A percentile compares a stretch with the other conserved stretches of the same genome.
These are phyloP conservation scores for Clitocybe nebularis DNA, from an alignment of 1,284 basidiomycete genomes.

Conservation along the genomic window DNA sequence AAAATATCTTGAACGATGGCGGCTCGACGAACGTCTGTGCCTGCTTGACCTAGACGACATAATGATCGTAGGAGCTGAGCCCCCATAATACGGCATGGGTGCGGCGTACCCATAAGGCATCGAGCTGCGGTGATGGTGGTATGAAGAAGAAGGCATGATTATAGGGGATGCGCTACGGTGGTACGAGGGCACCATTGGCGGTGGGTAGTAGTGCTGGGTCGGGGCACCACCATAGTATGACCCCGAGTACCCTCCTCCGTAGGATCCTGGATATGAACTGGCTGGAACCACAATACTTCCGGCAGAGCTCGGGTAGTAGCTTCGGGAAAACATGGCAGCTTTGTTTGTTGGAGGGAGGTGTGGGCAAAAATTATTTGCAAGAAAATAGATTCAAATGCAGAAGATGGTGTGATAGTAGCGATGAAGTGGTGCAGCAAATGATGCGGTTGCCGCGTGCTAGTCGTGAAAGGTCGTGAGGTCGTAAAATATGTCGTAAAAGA, in stretches of 20 bases:
- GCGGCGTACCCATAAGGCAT: slow-evolving; percentile 11
- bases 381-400: slow-evolving; percentile 11
- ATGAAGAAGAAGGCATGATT: slow-evolving; percentile 11
- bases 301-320: slow-evolving; percentile 24
- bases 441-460: slow-evolving; percentile 12
- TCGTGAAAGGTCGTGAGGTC: slow-evolving; percentile 20
- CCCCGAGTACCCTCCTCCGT: slow-evolving; percentile 21
- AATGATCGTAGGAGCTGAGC: slow-evolving; percentile 21
- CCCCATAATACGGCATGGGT: slow-evolving; percentile 20
- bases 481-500: slow-evolving; percentile 21
- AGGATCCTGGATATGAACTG: slow-evolving; percentile 18
- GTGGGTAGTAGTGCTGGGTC: slow-evolving; percentile 21
- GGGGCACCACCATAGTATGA: slow-evolving; percentile 15
- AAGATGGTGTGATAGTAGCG: slow-evolving; percentile 8
- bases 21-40: slow-evolving; percentile 19
- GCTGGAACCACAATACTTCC: slow-evolving; percentile 22
- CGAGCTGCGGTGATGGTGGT: slow-evolving; percentile 8
- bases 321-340: slow-evolving; percentile 18
- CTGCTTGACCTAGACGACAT: slow-evolving; percentile 19
- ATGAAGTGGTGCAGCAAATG: slow-evolving; percentile 7
- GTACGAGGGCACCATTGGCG: slow-evolving; percentile 14
- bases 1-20: slow-evolving; percentile 19
- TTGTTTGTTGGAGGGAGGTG: slow-evolving; percentile 8
- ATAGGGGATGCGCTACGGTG: slow-evolving; percentile 14
- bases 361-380: slow-evolving; percentile 4